These are phyloP conservation scores for Porogramme epimiltina DNA, from an alignment of 1,284 basidiomycete species.

Conservation along the genomic window DNA sequence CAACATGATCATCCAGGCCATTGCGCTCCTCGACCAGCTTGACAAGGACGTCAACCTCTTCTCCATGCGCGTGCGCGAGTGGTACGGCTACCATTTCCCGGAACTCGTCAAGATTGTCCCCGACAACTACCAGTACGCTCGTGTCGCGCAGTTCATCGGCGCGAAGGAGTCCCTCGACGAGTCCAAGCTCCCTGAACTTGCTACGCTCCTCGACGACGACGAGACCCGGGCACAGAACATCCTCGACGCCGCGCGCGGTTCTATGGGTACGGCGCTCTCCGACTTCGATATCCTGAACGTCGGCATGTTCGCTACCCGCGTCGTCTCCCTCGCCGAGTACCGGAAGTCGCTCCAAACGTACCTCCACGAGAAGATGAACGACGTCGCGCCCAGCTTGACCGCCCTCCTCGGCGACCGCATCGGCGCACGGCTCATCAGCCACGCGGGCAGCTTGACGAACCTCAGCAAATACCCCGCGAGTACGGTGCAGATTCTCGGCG, in stretches of 20 bases:
- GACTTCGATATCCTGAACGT: slow-evolving; percentile 98
- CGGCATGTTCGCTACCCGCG: slow-evolving; percentile 88
- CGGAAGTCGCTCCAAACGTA: slow-evolving; percentile 91
- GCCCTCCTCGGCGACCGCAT: slow-evolving; percentile 95
- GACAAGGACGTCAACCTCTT: slow-evolving; percentile 99
- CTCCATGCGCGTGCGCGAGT: slow-evolving; percentile 97
- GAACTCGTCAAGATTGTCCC: slow-evolving; percentile 94
- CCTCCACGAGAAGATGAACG: slow-evolving; percentile 97
- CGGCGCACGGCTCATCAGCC: slow-evolving; percentile 93
- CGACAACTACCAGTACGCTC: slow-evolving; percentile 96
- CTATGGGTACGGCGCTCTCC: slow-evolving; percentile 93
- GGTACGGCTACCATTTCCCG: slow-evolving; percentile 99
- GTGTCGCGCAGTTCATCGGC: slow-evolving; percentile 85
- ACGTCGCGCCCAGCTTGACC: slow-evolving; percentile 94
- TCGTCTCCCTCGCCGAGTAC: slow-evolving; percentile 93
- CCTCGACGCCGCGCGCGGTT: slow-evolving; percentile 90
- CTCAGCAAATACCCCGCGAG: slow-evolving; percentile 98
- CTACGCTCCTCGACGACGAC: slow-evolving; percentile 87
- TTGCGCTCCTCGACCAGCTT: slow-evolving; percentile 96
- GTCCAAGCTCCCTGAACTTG: slow-evolving; percentile 80
- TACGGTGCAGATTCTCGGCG: slow-evolving; percentile 97
- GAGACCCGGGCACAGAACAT: slow-evolving; percentile 89
- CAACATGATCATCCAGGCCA: slow-evolving; percentile 99
- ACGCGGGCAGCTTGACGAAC: slow-evolving; percentile 97
- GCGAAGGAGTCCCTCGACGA: slow-evolving; percentile 83